Percentiles rank a stretch among this genome's conserved stretches.
These are phyloP conservation scores for Xylaria longipes DNA, from an alignment of 495 filamentous ascomycete species.

Conservation along the genomic window DNA sequence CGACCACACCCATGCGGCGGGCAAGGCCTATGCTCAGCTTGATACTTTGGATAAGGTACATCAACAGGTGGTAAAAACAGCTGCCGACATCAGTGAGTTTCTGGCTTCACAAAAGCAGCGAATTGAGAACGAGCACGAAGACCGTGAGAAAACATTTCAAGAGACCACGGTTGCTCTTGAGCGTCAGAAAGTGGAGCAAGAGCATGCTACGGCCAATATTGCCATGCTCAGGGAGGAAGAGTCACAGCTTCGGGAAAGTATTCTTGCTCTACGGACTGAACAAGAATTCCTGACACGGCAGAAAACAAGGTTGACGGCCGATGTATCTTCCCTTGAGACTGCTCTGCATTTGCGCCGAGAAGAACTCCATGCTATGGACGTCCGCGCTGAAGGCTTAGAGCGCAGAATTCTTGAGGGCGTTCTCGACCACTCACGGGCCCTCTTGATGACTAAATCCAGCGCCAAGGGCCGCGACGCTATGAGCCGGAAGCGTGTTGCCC, in stretches of 20 bases:
- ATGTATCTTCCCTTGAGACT: slow-evolving; percentile 87
- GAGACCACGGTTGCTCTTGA: slow-evolving; percentile 83
- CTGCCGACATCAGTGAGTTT: slow-evolving; percentile 85
- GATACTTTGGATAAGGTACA: slow-evolving; percentile 89
- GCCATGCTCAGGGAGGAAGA: slow-evolving; percentile 62
- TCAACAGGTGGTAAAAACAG: slow-evolving; percentile 84
- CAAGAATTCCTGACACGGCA: slow-evolving; percentile 74
- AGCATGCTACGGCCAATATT: slow-evolving; percentile 77
- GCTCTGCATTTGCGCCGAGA: slow-evolving; percentile 86
- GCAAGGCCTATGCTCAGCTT: slow-evolving; percentile 64
- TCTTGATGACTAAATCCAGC: slow-evolving; percentile 71
- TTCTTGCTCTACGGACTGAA: slow-evolving; percentile 61
- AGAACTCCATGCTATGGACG: slow-evolving; percentile 88
- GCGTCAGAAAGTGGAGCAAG: slow-evolving; percentile 75
- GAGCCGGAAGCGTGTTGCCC: slow-evolving; percentile 74
- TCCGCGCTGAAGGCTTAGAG: slow-evolving; percentile 84
- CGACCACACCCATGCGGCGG: slow-evolving; percentile 64
- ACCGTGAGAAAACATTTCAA: slow-evolving; percentile 79
- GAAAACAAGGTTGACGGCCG: slow-evolving; percentile 77
- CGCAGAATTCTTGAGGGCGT: slow-evolving; percentile 92
- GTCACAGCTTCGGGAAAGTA: slow-evolving; percentile 46
- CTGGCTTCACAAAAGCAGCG: slow-evolving; percentile 78
- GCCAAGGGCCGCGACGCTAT: slow-evolving; percentile 57
- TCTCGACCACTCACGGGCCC: slow-evolving; percentile 88
- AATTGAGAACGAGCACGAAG: slow-evolving; percentile 78